Percentiles rank a stretch among this genome's conserved stretches.
Evolutionary conservation across 441 rosid genomes (phyloP).

Genomic region (Pelargonium myrrhifolium): DNA sequence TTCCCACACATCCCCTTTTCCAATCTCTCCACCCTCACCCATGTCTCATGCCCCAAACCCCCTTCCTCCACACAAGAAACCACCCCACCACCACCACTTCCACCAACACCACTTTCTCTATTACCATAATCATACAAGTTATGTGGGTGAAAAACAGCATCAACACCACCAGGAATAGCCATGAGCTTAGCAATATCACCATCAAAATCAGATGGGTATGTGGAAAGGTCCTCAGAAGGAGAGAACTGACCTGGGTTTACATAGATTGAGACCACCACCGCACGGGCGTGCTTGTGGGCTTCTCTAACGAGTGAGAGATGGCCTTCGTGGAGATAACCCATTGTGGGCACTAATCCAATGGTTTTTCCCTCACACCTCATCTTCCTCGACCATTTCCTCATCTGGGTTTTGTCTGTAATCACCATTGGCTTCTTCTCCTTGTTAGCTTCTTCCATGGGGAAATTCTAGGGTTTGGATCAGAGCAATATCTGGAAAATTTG

Average conservation of each 20-base stretch:
- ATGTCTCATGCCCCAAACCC: conserved; percentile 62
- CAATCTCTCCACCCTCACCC: conserved; percentile 79
- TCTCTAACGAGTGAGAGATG: conserved; percentile 68
- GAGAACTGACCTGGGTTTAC: conserved; percentile 96
- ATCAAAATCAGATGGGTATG: conserved; percentile 84
- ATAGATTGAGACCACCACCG: conserved; percentile 71
- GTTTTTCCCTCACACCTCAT: conserved; percentile 53
- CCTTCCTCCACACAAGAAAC: conserved; percentile 61
- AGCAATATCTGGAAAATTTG: not conserved
- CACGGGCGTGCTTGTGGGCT: conserved; percentile 40
- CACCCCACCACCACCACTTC: conserved; percentile 11
- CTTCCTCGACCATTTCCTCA: conserved; percentile 79
- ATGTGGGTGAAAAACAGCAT: conserved; percentile 59
- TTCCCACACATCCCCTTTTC: conserved; percentile 85
- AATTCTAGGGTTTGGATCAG: not conserved
- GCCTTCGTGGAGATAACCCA: conserved; percentile 89
- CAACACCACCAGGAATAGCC: conserved; percentile 47
- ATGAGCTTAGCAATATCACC: conserved; percentile 63
- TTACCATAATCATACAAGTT: conserved; percentile 56
- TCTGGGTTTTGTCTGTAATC: conserved; percentile 47
- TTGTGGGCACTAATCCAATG: conserved; percentile 69
- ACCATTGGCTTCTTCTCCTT: conserved; percentile 33
- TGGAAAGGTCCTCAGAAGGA: conserved; percentile 74
- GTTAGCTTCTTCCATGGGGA: not conserved
- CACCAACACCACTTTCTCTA: conserved; percentile 3